These are phyloP conservation scores for Elaeis oleifera DNA, from an alignment of 202 grass and related monocot genomes.

Conservation along the genomic window DNA sequence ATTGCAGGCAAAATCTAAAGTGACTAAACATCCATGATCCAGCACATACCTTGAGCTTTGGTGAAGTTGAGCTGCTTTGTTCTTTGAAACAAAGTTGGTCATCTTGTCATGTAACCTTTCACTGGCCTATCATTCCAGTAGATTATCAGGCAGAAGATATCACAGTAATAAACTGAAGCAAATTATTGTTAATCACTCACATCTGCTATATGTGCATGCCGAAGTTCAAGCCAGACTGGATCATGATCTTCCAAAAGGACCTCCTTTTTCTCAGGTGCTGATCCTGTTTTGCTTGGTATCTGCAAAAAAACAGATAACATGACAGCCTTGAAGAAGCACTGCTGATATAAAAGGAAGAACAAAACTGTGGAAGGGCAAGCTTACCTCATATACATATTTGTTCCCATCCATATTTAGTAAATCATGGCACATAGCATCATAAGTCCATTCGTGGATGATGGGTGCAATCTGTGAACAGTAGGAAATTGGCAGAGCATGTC, in stretches of 20 bases:
- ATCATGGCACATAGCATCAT: slow-evolving; percentile 95
- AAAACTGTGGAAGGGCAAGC: neutral
- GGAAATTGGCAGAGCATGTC: slow-evolving; percentile 7
- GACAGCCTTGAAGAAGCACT: no score
- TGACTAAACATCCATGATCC: slow-evolving; percentile 1
- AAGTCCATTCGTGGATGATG: slow-evolving; percentile 98
- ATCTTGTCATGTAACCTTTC: slow-evolving; percentile 89
- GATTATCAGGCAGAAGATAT: slow-evolving; percentile 26
- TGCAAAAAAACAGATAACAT: slow-evolving; percentile 29
- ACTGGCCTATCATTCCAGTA: slow-evolving; percentile 54
- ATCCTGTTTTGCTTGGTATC: slow-evolving; percentile 52
- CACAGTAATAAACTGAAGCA: slow-evolving; percentile 11
- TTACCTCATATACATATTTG: slow-evolving; percentile 86
- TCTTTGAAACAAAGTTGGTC: slow-evolving; percentile 72
- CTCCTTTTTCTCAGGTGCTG: slow-evolving; percentile 69
- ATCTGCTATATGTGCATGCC: slow-evolving; percentile 90
- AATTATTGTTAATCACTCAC: slow-evolving; percentile 33
- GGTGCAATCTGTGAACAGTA: slow-evolving; percentile 64
- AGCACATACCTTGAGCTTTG: slow-evolving; percentile 44
- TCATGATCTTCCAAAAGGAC: slow-evolving; percentile 87
- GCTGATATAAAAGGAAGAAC: no score
- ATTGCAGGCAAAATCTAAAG: neutral
- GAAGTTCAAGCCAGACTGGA: slow-evolving; percentile 83
- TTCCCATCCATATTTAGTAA: slow-evolving; percentile 85
- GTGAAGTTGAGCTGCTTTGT: slow-evolving; percentile 96